Percentiles rank a stretch among this genome's conserved stretches.
phyloP scores from a whole-genome alignment of 805 yeast species.

The Yarrowia yakushimensis region DNA sequence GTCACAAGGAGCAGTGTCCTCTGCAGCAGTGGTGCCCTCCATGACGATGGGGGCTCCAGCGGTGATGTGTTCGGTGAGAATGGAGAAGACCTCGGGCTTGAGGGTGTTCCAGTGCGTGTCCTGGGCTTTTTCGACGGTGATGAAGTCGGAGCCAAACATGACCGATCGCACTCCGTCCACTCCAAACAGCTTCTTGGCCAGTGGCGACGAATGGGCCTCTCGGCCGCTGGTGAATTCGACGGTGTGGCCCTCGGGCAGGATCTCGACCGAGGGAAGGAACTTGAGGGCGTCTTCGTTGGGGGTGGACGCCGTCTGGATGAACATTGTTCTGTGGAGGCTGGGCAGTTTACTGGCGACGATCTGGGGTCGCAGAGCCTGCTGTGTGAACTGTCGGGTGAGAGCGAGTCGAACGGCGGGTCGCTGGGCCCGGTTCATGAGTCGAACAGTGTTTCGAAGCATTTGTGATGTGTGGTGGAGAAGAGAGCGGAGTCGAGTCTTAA shows the following conservation, averaged over 20 bases:
- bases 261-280: conserved; percentile 69
- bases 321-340: conserved; percentile 30
- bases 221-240: conserved; percentile 70
- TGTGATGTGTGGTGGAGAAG: background rate
- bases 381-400: background rate
- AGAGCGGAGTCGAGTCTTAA: background rate
- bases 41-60: conserved; percentile 52
- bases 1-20: conserved; percentile 48
- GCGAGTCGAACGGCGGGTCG: conserved; percentile 2
- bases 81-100: conserved; percentile 56
- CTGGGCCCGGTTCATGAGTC: conserved; percentile 5
- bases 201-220: conserved; percentile 70
- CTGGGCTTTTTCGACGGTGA: conserved; percentile 67
- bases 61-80: conserved; percentile 46
- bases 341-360: background rate
- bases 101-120: conserved; percentile 69
- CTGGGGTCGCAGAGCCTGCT: conserved; percentile 12
- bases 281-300: conserved; percentile 86
- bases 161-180: conserved; percentile 74
- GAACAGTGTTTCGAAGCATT: conserved; percentile 1
- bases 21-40: conserved; percentile 39
- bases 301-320: conserved; percentile 76
- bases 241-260: conserved; percentile 55
- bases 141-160: conserved; percentile 79
- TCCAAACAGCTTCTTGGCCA: conserved; percentile 69